These are phyloP conservation scores for Aquilaria sinensis DNA, from an alignment of 345 rosid genomes.

Conservation along the genomic window DNA sequence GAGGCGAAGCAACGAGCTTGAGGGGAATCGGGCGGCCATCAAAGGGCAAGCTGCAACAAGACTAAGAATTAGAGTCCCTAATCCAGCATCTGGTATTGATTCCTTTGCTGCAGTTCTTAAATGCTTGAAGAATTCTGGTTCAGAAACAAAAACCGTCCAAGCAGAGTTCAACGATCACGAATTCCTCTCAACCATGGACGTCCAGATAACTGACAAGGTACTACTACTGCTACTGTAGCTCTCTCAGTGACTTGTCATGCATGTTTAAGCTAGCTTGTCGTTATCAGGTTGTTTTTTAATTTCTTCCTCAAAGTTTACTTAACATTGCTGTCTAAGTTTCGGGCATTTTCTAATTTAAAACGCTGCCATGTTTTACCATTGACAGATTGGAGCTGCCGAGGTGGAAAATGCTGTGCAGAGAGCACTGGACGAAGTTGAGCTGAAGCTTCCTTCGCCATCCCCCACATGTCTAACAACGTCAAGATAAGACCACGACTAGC, in stretches of 20 bases:
- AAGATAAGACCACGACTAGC: too few relatives aligned
- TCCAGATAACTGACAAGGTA: slow-evolving; percentile 34
- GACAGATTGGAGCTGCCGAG: slow-evolving; percentile 42
- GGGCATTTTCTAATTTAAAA: too few relatives aligned
- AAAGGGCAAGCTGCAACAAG: slow-evolving; percentile 17
- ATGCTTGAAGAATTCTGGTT: slow-evolving; percentile 35
- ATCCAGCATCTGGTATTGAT: slow-evolving; percentile 51
- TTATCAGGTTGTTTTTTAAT: too few relatives aligned
- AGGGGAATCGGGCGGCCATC: slow-evolving; percentile 11
- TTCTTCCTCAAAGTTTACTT: too few relatives aligned
- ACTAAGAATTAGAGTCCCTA: slow-evolving; percentile 30
- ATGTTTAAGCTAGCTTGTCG: too few relatives aligned
- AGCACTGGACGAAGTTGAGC: slow-evolving; percentile 34
- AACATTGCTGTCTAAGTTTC: too few relatives aligned
- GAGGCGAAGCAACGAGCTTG: slow-evolving; percentile 27
- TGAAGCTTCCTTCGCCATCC: slow-evolving; percentile 16
- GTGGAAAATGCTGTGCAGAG: slow-evolving; percentile 34
- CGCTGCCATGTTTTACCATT: background rate
- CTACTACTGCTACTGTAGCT: background rate
- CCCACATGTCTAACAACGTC: too few relatives aligned
- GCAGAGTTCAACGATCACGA: slow-evolving; percentile 31
- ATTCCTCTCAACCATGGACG: slow-evolving; percentile 31
- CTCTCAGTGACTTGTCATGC: too few relatives aligned
- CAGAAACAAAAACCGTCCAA: slow-evolving; percentile 24
- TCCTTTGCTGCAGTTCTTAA: slow-evolving; percentile 50